Conservation (phyloP, 2,329 filamentous ascomycete species). For the Fonsecaea nubica region DNA sequence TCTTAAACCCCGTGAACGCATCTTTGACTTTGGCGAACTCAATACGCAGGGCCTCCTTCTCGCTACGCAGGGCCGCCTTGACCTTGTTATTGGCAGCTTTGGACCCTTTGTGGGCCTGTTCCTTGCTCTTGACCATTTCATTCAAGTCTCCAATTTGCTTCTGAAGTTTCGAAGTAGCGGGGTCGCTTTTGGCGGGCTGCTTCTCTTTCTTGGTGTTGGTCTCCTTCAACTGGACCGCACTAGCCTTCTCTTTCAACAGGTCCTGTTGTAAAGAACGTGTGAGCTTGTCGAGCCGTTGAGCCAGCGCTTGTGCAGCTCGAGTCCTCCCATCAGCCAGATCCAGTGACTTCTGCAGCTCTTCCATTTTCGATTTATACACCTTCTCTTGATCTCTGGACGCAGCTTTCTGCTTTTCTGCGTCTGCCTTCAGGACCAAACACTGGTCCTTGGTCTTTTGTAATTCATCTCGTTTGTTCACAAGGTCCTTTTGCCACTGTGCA, state of each 20-base stretch:
- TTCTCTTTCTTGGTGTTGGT: not conserved
- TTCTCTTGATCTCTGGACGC: not conserved
- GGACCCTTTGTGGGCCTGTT: slow-evolving; percentile 9
- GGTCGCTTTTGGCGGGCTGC: not conserved
- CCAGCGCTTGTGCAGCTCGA: not conserved
- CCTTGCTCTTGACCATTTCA: not conserved
- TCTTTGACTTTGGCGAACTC: slow-evolving; percentile 4
- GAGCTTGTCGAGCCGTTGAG: not conserved
- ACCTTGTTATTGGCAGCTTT: slow-evolving; percentile 17
- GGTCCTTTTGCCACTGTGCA: slow-evolving; percentile 2
- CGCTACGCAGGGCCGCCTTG: slow-evolving; percentile 14
- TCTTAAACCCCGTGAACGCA: slow-evolving; percentile 10
- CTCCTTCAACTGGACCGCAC: not conserved
- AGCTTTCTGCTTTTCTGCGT: not conserved
- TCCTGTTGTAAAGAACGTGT: slow-evolving; percentile 14
- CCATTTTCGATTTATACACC: slow-evolving; percentile 1
- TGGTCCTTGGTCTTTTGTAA: slow-evolving; percentile 10
- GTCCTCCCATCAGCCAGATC: not conserved
- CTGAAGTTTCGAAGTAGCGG: slow-evolving; percentile 2
- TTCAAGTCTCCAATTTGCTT: slow-evolving; percentile 2
- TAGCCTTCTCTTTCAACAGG: slow-evolving; percentile 4
- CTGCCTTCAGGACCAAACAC: not conserved
- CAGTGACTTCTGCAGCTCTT: slow-evolving; percentile 13
- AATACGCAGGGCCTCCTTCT: slow-evolving; percentile 3
- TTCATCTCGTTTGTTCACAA: not conserved